Evolutionary conservation across 225 moss, liverwort and hornwort species (phyloP).

Genomic region (Sphagnum contortum): DNA sequence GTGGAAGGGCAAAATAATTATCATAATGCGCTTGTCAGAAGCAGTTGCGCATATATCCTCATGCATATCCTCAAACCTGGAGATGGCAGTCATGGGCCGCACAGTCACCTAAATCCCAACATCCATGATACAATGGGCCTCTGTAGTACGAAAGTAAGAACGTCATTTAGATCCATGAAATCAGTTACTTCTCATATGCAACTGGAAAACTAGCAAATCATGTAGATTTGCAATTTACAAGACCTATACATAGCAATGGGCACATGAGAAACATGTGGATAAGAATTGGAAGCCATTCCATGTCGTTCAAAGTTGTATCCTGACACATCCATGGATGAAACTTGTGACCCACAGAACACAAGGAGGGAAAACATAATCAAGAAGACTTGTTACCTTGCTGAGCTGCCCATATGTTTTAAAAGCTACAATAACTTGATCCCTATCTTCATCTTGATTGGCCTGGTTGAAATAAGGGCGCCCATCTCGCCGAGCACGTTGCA

Average conservation of each 20-base stretch:
- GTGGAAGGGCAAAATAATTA: constrained; percentile 81
- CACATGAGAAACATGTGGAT: too few species aligned
- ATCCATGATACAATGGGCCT: too few species aligned
- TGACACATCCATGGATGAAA: too few species aligned
- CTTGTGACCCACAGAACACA: neutral
- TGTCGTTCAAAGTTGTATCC: too few species aligned
- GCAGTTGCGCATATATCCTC: constrained; percentile 78
- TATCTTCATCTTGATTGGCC: constrained; percentile 12
- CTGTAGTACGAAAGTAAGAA: too few species aligned
- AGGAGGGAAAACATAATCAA: neutral
- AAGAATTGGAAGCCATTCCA: too few species aligned
- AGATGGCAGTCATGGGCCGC: constrained; percentile 82
- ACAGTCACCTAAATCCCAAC: constrained; percentile 23
- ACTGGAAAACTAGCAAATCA: too few species aligned
- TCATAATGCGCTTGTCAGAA: constrained; percentile 58
- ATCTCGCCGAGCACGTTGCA: constrained; percentile 48
- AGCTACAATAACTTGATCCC: constrained; percentile 43
- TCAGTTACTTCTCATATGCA: too few species aligned
- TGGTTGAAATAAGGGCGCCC: constrained; percentile 55
- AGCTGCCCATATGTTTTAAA: constrained; percentile 57
- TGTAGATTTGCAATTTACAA: too few species aligned
- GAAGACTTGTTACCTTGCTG: constrained; percentile 32
- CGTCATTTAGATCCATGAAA: too few species aligned
- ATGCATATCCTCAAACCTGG: constrained; percentile 75
- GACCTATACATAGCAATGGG: too few species aligned